Evolutionary conservation across 495 filamentous ascomycete genomes (phyloP).

Genomic region (Penicillium lagena): DNA sequence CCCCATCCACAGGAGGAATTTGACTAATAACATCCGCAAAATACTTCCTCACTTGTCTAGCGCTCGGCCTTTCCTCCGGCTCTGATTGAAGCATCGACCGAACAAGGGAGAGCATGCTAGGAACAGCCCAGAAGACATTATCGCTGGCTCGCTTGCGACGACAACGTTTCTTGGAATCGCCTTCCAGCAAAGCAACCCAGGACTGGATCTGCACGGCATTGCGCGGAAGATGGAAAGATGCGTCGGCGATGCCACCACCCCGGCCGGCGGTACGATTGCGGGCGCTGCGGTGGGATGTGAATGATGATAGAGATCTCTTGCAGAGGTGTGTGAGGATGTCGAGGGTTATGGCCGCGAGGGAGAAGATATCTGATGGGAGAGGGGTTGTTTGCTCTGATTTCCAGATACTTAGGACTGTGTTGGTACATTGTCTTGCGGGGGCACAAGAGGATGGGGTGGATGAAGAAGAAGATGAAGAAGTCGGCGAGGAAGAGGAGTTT

Average conservation of each 20-base stretch:
- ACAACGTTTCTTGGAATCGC: conserved; percentile 54
- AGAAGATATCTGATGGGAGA: conserved; percentile 35
- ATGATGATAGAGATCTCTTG: conserved; percentile 64
- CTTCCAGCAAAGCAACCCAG: conserved; percentile 68
- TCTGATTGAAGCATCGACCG: conserved; percentile 40
- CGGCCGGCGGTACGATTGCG: conserved; percentile 63
- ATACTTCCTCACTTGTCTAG: conserved; percentile 20
- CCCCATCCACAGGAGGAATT: background rate
- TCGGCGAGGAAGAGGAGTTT: conserved; percentile 17
- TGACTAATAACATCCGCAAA: conserved; percentile 13
- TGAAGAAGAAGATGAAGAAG: conserved; percentile 6
- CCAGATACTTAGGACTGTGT: conserved; percentile 37
- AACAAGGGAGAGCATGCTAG: conserved; percentile 33
- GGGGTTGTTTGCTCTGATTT: conserved; percentile 30
- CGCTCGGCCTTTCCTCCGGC: conserved; percentile 29
- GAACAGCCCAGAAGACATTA: conserved; percentile 29
- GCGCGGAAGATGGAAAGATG: conserved; percentile 66
- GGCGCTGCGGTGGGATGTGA: conserved; percentile 63
- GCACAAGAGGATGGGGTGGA: background rate
- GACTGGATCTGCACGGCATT: conserved; percentile 69
- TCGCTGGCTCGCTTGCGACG: conserved; percentile 39
- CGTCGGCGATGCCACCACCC: conserved; percentile 64
- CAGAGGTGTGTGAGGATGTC: conserved; percentile 80
- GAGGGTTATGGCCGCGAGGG: conserved; percentile 35
- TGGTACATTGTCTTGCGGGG: conserved; percentile 8